Conservation (phyloP, 1,284 basidiomycete genomes). For the Leucoagaricus sp. region DNA sequence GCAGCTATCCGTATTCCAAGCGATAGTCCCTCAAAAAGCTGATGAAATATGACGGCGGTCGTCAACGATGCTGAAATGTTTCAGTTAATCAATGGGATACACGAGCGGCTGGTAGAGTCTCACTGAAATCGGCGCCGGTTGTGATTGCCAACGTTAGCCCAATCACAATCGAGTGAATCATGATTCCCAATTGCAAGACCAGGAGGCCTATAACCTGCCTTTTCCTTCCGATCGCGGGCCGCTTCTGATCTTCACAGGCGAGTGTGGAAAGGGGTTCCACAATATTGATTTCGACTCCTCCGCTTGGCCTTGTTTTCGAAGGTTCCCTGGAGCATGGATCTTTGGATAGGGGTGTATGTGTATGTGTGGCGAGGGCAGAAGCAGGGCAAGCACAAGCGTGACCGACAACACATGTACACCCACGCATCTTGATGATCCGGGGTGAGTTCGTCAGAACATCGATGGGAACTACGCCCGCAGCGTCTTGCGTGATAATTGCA, state of each 20-base stretch:
- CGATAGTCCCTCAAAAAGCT: constrained; percentile 79
- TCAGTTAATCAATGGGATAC: constrained; percentile 10
- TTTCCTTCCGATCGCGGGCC: constrained; percentile 46
- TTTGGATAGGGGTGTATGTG: constrained; percentile 10
- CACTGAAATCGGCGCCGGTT: constrained; percentile 68
- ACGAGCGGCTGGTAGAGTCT: constrained; percentile 28
- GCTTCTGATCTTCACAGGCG: constrained; percentile 17
- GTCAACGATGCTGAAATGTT: constrained; percentile 59
- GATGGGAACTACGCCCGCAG: constrained; percentile 22
- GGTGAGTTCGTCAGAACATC: constrained; percentile 33
- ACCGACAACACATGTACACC: constrained; percentile 18
- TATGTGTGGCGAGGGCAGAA: not conserved
- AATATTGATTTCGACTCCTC: not conserved
- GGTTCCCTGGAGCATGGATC: constrained; percentile 2
- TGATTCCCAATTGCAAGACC: constrained; percentile 78
- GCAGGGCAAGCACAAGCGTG: constrained; percentile 9
- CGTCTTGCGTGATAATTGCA: constrained; percentile 15
- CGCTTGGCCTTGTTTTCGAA: not conserved
- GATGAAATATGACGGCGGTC: constrained; percentile 76
- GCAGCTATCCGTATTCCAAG: constrained; percentile 75
- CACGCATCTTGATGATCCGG: constrained; percentile 22
- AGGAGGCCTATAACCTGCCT: constrained; percentile 67
- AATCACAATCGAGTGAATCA: constrained; percentile 82
- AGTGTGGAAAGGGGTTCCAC: not conserved
- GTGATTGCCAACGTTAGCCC: constrained; percentile 72